These are phyloP conservation scores for Euptelea pleiosperma DNA, from an alignment of 164 flowering plant genomes.

Conservation along the genomic window DNA sequence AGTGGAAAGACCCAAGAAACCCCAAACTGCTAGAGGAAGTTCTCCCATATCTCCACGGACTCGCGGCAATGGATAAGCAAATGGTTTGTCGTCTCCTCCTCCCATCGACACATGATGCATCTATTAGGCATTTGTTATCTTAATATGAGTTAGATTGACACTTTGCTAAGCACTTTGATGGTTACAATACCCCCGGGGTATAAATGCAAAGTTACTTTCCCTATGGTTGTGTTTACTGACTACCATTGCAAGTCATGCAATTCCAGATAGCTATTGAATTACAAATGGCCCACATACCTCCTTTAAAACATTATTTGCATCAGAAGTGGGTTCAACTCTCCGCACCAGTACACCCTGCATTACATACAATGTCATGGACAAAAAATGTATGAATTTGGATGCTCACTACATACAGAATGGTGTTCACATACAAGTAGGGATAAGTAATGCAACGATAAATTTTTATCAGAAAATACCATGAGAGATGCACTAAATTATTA, in stretches of 20 bases:
- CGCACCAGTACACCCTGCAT: conserved; percentile 91
- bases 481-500: no score
- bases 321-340: conserved; percentile 86
- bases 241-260: neutral
- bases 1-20: no score
- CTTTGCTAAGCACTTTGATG: no score
- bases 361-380: conserved; percentile 1
- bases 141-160: no score
- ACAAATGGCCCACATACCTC: conserved; percentile 49
- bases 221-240: neutral
- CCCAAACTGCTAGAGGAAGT: no score
- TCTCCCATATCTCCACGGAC: no score
- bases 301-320: conserved; percentile 70
- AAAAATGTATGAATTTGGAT: conserved; percentile 1
- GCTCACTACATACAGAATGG: conserved; percentile 4
- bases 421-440: neutral
- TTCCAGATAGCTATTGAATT: neutral
- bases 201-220: neutral
- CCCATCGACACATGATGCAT: no score
- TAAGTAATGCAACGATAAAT: neutral
- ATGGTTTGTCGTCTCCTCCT: no score
- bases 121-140: no score
- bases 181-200: no score
- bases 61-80: no score
- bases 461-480: no score